Evolutionary conservation across 129 eudicot species (phyloP).

Genomic region (Mikania micrantha): DNA sequence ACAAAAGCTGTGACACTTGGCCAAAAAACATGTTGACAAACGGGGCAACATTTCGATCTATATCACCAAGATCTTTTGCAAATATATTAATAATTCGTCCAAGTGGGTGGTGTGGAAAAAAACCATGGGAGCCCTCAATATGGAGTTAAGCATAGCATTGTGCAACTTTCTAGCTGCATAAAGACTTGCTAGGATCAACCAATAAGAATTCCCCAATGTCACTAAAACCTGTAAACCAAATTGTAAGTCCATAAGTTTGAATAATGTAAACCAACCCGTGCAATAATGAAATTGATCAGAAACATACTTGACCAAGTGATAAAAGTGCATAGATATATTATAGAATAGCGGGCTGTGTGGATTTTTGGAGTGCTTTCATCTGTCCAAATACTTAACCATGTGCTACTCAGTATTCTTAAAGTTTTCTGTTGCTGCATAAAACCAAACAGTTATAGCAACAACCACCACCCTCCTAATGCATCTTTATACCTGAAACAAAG

Average conservation of each 20-base stretch:
- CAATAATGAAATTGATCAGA: neutral
- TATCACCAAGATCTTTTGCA: slow-evolving; percentile 89
- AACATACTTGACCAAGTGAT: slow-evolving; percentile 74
- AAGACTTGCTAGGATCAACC: slow-evolving; percentile 89
- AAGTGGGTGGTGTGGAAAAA: slow-evolving; percentile 91
- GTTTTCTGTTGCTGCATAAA: slow-evolving; percentile 71
- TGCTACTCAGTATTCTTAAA: slow-evolving; percentile 80
- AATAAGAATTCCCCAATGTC: slow-evolving; percentile 75
- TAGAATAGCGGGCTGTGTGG: slow-evolving; percentile 58
- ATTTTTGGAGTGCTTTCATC: slow-evolving; percentile 57
- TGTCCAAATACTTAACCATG: slow-evolving; percentile 96
- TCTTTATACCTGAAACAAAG: slow-evolving; percentile 60
- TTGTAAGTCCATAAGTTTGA: slow-evolving; percentile 16
- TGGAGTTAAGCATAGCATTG: slow-evolving; percentile 70
- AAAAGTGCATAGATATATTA: slow-evolving; percentile 65
- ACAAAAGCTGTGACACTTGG: slow-evolving; percentile 74
- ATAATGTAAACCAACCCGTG: neutral
- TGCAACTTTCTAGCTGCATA: slow-evolving; percentile 77
- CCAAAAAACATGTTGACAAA: slow-evolving; percentile 67
- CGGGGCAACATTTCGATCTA: slow-evolving; percentile 84
- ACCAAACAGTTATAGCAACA: slow-evolving; percentile 57
- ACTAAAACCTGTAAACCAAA: slow-evolving; percentile 60
- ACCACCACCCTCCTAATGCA: slow-evolving; percentile 93
- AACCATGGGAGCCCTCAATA: slow-evolving; percentile 93
- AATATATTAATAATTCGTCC: slow-evolving; percentile 92